These are phyloP conservation scores for Prototheca wickerhamii DNA, from an alignment of 163 green algal species.

Conservation along the genomic window DNA sequence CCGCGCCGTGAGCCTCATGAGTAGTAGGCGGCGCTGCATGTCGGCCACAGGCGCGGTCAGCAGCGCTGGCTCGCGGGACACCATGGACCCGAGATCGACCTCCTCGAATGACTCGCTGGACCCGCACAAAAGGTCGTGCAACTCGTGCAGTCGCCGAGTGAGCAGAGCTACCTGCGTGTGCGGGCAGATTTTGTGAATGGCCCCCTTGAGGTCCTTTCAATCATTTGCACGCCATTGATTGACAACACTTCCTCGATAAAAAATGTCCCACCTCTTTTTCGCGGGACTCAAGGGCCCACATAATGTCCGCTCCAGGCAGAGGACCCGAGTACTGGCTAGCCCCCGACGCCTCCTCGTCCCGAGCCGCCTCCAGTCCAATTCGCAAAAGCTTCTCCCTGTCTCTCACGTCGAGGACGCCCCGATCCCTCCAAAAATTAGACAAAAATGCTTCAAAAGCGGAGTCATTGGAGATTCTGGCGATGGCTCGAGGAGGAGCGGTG, in stretches of 20 bases:
- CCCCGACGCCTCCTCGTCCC: too few species aligned
- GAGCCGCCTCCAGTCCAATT: too few species aligned
- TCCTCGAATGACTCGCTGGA: not conserved
- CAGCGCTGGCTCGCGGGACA: conserved; percentile 30
- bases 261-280: not conserved
- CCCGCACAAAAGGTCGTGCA: conserved; percentile 35
- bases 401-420: conserved; percentile 12
- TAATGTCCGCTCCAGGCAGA: conserved; percentile 5
- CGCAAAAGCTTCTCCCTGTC: not conserved
- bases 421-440: conserved; percentile 22
- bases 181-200: not conserved
- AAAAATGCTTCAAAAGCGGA: conserved; percentile 11
- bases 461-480: too few species aligned
- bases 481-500: too few species aligned
- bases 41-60: conserved; percentile 11
- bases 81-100: conserved; percentile 36
- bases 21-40: conserved; percentile 10
- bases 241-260: too few species aligned
- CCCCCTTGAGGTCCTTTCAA: too few species aligned
- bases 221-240: too few species aligned
- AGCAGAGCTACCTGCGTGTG: conserved; percentile 20
- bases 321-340: not conserved
- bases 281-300: not conserved
- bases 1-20: conserved; percentile 15
- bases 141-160: conserved; percentile 23